Conservation (phyloP, 768 basidiomycete genomes). For the Mycena crocata region DNA sequence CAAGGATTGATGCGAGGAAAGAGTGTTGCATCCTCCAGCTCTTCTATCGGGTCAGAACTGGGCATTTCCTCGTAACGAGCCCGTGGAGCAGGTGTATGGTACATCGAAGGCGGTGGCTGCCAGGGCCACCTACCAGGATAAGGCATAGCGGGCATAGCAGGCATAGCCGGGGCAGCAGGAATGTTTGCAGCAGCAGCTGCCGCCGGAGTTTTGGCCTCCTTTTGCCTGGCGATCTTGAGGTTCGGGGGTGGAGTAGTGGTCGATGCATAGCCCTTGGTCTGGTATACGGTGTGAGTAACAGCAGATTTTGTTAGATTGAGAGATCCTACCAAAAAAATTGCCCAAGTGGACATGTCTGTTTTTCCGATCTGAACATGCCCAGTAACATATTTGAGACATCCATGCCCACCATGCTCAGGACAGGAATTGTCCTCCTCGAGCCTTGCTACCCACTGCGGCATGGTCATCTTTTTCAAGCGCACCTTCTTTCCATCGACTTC, state of each 20-base stretch:
- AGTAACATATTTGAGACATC: background rate
- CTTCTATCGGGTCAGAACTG: background rate
- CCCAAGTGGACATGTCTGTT: slow-evolving; percentile 2
- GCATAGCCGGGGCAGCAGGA: background rate
- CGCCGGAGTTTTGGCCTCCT: background rate
- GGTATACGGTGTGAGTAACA: background rate
- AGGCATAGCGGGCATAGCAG: background rate
- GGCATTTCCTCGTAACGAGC: background rate
- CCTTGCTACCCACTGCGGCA: background rate
- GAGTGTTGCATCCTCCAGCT: background rate
- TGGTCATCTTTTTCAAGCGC: background rate
- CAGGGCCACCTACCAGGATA: background rate
- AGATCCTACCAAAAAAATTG: background rate
- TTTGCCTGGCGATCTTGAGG: background rate
- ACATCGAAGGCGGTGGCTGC: background rate
- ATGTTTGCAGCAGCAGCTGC: background rate
- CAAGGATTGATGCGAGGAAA: background rate
- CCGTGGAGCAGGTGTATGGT: background rate
- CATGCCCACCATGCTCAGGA: background rate
- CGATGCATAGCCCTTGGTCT: slow-evolving; percentile 4
- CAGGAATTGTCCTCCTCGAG: slow-evolving; percentile 2
- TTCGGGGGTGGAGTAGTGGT: slow-evolving; percentile 4
- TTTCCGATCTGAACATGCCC: slow-evolving; percentile 11
- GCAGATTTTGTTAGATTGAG: too few species aligned
- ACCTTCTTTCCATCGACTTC: background rate